Conservation (phyloP, 1,284 basidiomycete species). For the Rhodotorula glutinis region DNA sequence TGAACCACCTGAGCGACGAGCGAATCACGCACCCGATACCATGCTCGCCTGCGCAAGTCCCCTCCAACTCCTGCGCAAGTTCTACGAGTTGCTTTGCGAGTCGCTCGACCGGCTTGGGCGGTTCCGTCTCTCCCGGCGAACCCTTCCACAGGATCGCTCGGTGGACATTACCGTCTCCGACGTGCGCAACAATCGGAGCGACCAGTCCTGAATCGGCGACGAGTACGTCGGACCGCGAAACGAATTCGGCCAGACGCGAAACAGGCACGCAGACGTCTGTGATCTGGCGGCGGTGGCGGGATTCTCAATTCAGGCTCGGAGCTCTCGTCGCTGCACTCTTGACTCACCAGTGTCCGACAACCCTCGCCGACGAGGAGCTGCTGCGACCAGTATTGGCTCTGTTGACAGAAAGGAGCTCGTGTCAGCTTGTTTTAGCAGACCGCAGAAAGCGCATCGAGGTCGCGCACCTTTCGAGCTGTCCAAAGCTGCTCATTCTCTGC, state of each 20-base stretch:
- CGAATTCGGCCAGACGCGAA: conserved; percentile 39
- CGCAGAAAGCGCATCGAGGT: neutral
- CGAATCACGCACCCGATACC: conserved; percentile 59
- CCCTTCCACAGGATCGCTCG: conserved; percentile 35
- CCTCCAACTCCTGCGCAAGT: conserved; percentile 30
- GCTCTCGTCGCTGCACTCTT: neutral
- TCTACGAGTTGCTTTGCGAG: conserved; percentile 30
- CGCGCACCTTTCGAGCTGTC: conserved; percentile 67
- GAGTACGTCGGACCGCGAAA: conserved; percentile 30
- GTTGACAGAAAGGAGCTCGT: neutral
- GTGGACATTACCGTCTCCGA: conserved; percentile 41
- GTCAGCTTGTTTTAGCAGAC: neutral
- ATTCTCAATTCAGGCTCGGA: neutral
- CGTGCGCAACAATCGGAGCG: conserved; percentile 42
- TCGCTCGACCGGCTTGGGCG: conserved; percentile 22
- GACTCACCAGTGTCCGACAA: conserved; percentile 24
- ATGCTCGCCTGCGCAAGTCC: conserved; percentile 57
- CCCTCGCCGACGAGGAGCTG: conserved; percentile 33
- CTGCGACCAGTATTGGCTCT: conserved; percentile 38
- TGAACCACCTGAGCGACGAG: conserved; percentile 51
- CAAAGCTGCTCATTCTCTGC: conserved; percentile 73
- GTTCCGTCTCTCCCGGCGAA: conserved; percentile 17
- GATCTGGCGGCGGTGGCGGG: conserved; percentile 16
- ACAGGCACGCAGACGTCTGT: conserved; percentile 43
- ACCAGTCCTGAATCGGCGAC: conserved; percentile 33